These are phyloP conservation scores for Cyberlindnera xylosilytica DNA, from an alignment of 805 yeast species.

Conservation along the genomic window DNA sequence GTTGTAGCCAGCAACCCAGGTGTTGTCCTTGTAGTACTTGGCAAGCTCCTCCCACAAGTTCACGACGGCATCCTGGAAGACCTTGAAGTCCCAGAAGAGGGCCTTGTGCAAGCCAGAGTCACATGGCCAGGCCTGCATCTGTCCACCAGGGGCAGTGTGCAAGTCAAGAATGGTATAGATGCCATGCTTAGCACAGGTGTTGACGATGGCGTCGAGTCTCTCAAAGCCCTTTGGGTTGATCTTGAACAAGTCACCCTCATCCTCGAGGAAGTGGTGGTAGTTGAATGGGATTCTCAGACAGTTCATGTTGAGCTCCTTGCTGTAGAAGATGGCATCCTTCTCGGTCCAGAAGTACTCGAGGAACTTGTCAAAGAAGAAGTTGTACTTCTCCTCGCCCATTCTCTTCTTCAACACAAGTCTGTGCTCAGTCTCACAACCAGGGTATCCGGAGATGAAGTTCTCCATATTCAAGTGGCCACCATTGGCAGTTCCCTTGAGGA, in stretches of 20 bases:
- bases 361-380: slow-evolving; percentile 48
- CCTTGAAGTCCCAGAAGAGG: slow-evolving; percentile 47
- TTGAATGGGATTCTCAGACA: slow-evolving; percentile 51
- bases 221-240: slow-evolving; percentile 45
- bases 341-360: slow-evolving; percentile 54
- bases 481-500: slow-evolving; percentile 45
- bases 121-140: slow-evolving; percentile 53
- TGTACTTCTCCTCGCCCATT: slow-evolving; percentile 46
- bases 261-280: slow-evolving; percentile 47
- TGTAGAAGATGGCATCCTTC: slow-evolving; percentile 44
- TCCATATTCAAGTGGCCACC: slow-evolving; percentile 56
- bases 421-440: slow-evolving; percentile 52
- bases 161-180: slow-evolving; percentile 48
- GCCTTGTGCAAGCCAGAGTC: slow-evolving; percentile 47
- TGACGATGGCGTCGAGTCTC: slow-evolving; percentile 40
- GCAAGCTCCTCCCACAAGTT: slow-evolving; percentile 46
- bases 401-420: slow-evolving; percentile 36
- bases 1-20: slow-evolving; percentile 55
- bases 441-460: slow-evolving; percentile 53
- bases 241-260: slow-evolving; percentile 38
- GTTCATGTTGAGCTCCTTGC: slow-evolving; percentile 39
- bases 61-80: slow-evolving; percentile 44
- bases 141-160: slow-evolving; percentile 52
- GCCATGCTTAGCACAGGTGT: slow-evolving; percentile 43
- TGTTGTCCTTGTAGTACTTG: slow-evolving; percentile 41